Evolutionary conservation across 768 basidiomycete species (phyloP).

Genomic region (Russula olivacea): DNA sequence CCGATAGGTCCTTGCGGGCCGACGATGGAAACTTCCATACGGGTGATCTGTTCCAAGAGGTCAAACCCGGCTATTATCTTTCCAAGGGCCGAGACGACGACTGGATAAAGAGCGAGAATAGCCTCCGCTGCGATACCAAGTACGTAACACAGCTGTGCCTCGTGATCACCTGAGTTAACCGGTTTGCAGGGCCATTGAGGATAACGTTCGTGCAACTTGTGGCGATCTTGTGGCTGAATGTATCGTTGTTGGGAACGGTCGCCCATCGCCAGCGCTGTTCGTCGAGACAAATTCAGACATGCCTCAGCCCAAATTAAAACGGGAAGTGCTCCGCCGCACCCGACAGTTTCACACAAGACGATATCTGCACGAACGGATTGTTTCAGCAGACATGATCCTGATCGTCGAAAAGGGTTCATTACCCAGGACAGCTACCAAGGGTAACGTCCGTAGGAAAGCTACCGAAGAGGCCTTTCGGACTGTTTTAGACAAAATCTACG

Average conservation of each 20-base stretch:
- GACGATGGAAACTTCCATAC: conserved; percentile 72
- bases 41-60: conserved; percentile 73
- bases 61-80: conserved; percentile 49
- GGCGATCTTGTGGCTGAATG: conserved; percentile 61
- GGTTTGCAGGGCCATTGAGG: conserved; percentile 57
- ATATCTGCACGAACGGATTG: conserved; percentile 76
- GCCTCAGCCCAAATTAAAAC: conserved; percentile 54
- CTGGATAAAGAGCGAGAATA: conserved; percentile 80
- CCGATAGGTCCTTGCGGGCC: conserved; percentile 49
- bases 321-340: conserved; percentile 67
- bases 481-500: conserved; percentile 56
- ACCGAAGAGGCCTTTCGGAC: conserved; percentile 61
- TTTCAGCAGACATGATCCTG: conserved; percentile 55
- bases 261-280: conserved; percentile 72
- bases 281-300: conserved; percentile 51
- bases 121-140: conserved; percentile 73
- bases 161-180: neutral
- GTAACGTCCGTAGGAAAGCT: conserved; percentile 71
- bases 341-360: conserved; percentile 67
- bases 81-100: conserved; percentile 74
- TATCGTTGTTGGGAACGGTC: conserved; percentile 69
- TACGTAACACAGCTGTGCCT: conserved; percentile 28
- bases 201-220: conserved; percentile 64
- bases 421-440: conserved; percentile 75
- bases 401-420: conserved; percentile 60